Evolutionary conservation across 106 monocot genomes (phyloP), one percentile per base, ranked within the genome.

Genomic region (Acorus gramineus): DNA sequence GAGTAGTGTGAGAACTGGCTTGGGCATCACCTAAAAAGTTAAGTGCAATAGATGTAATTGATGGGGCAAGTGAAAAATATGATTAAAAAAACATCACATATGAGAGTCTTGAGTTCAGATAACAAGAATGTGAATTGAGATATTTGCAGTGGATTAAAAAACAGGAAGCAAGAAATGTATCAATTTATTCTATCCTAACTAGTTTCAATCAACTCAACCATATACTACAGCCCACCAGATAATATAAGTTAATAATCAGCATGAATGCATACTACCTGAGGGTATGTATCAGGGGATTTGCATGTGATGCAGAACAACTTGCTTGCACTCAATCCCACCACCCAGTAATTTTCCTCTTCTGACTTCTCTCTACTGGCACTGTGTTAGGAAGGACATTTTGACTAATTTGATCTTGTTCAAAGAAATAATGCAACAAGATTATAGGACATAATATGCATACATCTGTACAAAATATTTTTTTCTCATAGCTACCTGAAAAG

Each of bases 301-400:
- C 96, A 91, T 8, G 85, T 47, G 48, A 91, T 66, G 57, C 96
- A 96, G 58, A 96, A 96, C 48, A 96, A 63, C 53, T 91, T 85
- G 80, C 53, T 96, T 63, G 76, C 71, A 66, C 77, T 81, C 48
- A 96, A 68, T 46, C 96, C 96, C 42, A 96, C 91, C 4, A 91
- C 63, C 96, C 96, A 96, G 51, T 87, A 76, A 60, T 67, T 88
- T 74, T 96, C 91, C 53, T 96, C 96, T 69, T 91, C 85, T 2
- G 91, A 87, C 61, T 91, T 78, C 50, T 56, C 80, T 73, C 85
- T 91, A 14, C 60, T 79, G 49, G 81, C 73, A 81, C 85, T 93
- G 84, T 63, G 78, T 42, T 47, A 47, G 8, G 2, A 69, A 69
- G 49, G 13, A 50, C 44, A 67, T 55, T 52, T 66, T 44, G 47